Evolutionary conservation across 1,284 basidiomycete genomes (phyloP).

Genomic region (Kalmanozyma brasiliensis): DNA sequence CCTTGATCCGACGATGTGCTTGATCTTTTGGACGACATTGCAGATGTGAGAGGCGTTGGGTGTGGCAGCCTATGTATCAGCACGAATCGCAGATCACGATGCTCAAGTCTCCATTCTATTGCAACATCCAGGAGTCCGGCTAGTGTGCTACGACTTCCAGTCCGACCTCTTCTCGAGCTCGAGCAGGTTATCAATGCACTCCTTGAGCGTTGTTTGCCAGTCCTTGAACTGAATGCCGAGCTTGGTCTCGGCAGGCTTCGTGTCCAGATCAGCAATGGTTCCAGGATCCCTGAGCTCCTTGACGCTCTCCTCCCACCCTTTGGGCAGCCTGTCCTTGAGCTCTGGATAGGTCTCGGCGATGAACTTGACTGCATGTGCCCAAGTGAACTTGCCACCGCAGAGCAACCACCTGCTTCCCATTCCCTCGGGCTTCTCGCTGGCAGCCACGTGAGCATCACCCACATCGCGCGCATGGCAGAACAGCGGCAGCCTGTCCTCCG

Average conservation of each 20-base stretch:
- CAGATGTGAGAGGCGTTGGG: no score
- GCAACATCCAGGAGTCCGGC: no score
- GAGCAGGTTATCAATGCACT: conserved; percentile 53
- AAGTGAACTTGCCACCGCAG: conserved; percentile 56
- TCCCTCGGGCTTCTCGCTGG: conserved; percentile 44
- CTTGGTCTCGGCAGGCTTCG: conserved; percentile 37
- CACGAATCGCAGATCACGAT: no score
- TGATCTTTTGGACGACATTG: no score
- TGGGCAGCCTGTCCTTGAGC: conserved; percentile 49
- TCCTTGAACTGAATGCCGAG: conserved; percentile 50
- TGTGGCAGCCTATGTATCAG: no score
- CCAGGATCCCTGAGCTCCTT: conserved; percentile 19
- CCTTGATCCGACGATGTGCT: no score
- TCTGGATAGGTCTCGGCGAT: conserved; percentile 48
- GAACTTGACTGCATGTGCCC: conserved; percentile 51
- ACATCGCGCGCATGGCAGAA: conserved; percentile 63
- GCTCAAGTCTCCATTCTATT: no score
- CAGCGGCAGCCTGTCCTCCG: conserved; percentile 66
- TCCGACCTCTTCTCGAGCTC: conserved; percentile 45
- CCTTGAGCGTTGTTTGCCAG: conserved; percentile 58
- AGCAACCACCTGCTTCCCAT: conserved; percentile 53
- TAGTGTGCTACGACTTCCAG: no score
- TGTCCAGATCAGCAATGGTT: conserved; percentile 46
- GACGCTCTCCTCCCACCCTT: conserved; percentile 53
- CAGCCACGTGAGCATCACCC: conserved; percentile 62